These are phyloP conservation scores for Pulicaria dysenterica DNA, from an alignment of 129 eudicot species.

Conservation along the genomic window DNA sequence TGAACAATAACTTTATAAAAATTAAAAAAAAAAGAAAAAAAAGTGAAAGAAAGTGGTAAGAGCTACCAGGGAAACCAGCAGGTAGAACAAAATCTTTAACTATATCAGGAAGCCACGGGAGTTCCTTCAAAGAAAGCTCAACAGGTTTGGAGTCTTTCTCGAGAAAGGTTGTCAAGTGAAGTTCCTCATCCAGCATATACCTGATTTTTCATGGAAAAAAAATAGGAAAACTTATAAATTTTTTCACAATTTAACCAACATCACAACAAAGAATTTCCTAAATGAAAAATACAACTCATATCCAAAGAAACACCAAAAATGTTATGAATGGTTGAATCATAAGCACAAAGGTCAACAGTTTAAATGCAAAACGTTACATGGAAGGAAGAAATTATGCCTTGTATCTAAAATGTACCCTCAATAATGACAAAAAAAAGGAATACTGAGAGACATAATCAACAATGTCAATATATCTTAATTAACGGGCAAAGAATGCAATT, in stretches of 20 bases:
- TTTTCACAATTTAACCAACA: background rate
- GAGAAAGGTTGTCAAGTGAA: conserved; percentile 47
- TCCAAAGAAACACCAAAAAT: background rate
- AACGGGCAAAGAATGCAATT: background rate
- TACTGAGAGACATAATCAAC: background rate
- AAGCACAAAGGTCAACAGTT: background rate
- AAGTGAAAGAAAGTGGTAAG: background rate
- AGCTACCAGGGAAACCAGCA: conserved; percentile 85
- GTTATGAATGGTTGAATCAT: background rate
- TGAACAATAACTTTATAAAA: background rate
- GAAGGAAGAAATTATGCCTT: background rate
- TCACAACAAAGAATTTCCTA: background rate
- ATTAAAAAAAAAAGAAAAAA: background rate
- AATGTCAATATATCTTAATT: background rate
- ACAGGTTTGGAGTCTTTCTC: conserved; percentile 44
- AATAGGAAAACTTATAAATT: background rate
- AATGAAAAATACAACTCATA: background rate
- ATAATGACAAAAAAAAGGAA: background rate
- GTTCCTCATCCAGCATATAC: conserved; percentile 57
- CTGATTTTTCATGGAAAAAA: conserved; percentile 37
- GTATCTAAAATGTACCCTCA: conserved; percentile 2
- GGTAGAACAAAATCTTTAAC: conserved; percentile 83
- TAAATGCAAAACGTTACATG: conserved; percentile 13
- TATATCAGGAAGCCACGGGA: conserved; percentile 78
- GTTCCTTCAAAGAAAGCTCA: conserved; percentile 36